A percentile compares a stretch with the other conserved stretches of the same genome.
Evolutionary conservation across 129 eudicot species (phyloP).

Genomic region (Flaveria brownii): DNA sequence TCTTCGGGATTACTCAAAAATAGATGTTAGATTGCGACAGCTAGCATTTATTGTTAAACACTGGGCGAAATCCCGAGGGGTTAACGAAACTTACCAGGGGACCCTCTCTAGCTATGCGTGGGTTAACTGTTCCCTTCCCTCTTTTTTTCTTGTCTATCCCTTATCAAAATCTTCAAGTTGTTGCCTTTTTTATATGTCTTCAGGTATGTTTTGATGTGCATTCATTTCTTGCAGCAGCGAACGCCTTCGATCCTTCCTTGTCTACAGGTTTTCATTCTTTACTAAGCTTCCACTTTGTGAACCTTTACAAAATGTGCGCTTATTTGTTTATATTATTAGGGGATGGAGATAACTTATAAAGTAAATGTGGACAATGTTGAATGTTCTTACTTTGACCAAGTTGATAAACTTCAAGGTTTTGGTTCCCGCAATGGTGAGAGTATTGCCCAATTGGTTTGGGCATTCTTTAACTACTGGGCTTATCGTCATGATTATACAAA

Average conservation of each 20-base stretch:
- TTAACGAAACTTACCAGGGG: conserved; percentile 92
- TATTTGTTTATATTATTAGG: conserved; percentile 32
- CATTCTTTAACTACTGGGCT: conserved; percentile 91
- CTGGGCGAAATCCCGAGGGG: conserved; percentile 94
- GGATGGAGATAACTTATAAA: conserved; percentile 68
- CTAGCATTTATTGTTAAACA: conserved; percentile 89
- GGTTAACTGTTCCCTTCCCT: conserved; percentile 32
- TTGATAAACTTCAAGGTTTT: conserved; percentile 69
- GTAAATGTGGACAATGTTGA: conserved; percentile 66
- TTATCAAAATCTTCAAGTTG: neutral
- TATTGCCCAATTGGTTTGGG: conserved; percentile 83
- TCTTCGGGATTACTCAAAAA: conserved; percentile 79
- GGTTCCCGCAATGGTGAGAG: conserved; percentile 73
- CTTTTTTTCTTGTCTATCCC: neutral
- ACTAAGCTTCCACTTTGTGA: neutral
- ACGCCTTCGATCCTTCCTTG: conserved; percentile 93
- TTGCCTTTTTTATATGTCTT: conserved; percentile 27
- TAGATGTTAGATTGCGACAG: conserved; percentile 82
- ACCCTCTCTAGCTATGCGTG: conserved; percentile 97
- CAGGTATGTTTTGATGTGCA: conserved; percentile 99
- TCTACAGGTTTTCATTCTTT: conserved; percentile 64
- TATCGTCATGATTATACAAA: conserved; percentile 82
- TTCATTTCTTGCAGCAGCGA: conserved; percentile 89
- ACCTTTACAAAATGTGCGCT: neutral
- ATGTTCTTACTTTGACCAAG: conserved; percentile 78